Conservation (phyloP, 2,329 filamentous ascomycete species). For the Aspergillus floridensis region DNA sequence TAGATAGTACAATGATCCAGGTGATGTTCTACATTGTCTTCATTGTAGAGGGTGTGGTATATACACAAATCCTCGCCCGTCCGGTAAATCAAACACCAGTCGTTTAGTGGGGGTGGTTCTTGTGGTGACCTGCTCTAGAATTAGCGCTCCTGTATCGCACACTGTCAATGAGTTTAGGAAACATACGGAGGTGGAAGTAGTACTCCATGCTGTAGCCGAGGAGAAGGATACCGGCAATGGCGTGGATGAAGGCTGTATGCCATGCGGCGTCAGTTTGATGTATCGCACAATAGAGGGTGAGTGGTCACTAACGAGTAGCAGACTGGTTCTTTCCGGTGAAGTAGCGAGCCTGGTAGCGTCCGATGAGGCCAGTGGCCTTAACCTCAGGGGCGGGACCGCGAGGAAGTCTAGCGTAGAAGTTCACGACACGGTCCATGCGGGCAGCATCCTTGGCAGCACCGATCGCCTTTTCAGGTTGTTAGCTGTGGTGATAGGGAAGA, state of each 20-base stretch:
- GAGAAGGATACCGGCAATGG: constrained; percentile 71
- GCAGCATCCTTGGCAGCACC: constrained; percentile 92
- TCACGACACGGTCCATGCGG: constrained; percentile 96
- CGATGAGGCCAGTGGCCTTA: constrained; percentile 77
- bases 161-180: not conserved
- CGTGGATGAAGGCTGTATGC: constrained; percentile 76
- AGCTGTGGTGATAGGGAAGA: constrained; percentile 24
- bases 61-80: constrained; percentile 37
- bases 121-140: constrained; percentile 79
- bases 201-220: constrained; percentile 97
- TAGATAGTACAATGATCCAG: constrained; percentile 15
- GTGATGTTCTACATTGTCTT: constrained; percentile 27
- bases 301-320: constrained; percentile 70
- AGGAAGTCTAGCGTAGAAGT: constrained; percentile 98
- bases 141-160: constrained; percentile 5
- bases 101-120: constrained; percentile 97
- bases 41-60: constrained; percentile 38
- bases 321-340: constrained; percentile 87
- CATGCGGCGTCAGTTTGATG: constrained; percentile 4
- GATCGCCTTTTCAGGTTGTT: constrained; percentile 67
- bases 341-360: constrained; percentile 81
- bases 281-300: not conserved
- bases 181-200: constrained; percentile 99
- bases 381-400: constrained; percentile 82
- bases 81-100: constrained; percentile 16